Conservation (phyloP, 2,329 filamentous ascomycete genomes). For the Cladophialophora immunda region DNA sequence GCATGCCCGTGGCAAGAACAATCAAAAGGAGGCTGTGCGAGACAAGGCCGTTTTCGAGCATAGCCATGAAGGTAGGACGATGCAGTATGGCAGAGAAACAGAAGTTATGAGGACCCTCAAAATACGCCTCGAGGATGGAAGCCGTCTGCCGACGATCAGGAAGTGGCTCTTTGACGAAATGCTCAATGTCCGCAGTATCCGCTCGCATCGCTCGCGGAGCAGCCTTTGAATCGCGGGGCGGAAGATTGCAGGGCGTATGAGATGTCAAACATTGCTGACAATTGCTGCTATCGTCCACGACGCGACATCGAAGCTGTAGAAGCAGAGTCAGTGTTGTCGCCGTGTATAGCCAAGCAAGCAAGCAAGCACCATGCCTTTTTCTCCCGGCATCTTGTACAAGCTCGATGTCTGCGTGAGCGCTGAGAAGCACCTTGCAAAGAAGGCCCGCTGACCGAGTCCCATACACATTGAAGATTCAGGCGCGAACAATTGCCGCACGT, state of each 20-base stretch:
- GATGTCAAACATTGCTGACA: slow-evolving; percentile 3
- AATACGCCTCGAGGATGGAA: neutral
- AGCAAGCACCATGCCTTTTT: too few relatives aligned
- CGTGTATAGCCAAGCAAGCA: too few relatives aligned
- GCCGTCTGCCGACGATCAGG: neutral
- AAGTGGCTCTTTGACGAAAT: neutral
- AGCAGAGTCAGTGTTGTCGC: too few relatives aligned
- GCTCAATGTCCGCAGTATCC: too few relatives aligned
- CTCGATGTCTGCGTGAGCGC: too few relatives aligned
- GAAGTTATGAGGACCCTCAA: slow-evolving; percentile 2
- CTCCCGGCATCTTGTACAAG: too few relatives aligned
- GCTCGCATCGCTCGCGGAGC: too few relatives aligned
- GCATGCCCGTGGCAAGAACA: neutral
- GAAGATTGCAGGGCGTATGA: neutral
- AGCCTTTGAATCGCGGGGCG: too few relatives aligned
- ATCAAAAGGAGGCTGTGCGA: slow-evolving; percentile 1
- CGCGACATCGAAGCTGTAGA: too few relatives aligned
- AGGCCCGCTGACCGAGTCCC: too few relatives aligned
- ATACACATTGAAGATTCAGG: slow-evolving; percentile 3
- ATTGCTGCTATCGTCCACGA: neutral
- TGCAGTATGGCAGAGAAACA: slow-evolving; percentile 1
- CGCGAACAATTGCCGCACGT: neutral
- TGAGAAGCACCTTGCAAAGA: too few relatives aligned
- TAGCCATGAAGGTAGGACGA: neutral
- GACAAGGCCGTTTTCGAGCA: slow-evolving; percentile 1